These are phyloP conservation scores for Chaetomium strumarium DNA, from an alignment of 2,329 filamentous ascomycete genomes.

Conservation along the genomic window DNA sequence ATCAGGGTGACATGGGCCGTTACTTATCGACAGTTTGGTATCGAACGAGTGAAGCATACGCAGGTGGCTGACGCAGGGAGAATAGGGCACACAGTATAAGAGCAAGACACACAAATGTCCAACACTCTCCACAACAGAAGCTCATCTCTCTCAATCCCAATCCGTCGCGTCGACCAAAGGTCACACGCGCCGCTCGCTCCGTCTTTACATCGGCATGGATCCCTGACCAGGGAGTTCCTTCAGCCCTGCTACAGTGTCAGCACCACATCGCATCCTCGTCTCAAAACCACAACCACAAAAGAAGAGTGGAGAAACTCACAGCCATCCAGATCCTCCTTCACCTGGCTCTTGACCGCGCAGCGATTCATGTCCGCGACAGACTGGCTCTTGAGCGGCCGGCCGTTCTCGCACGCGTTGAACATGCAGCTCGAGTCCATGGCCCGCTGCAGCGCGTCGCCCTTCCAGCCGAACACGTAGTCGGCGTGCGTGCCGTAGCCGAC, in stretches of 20 bases:
- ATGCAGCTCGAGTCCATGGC: constrained; percentile 31
- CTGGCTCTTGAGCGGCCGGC: constrained; percentile 30
- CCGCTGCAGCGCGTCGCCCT: constrained; percentile 30
- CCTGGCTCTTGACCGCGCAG: constrained; percentile 28
- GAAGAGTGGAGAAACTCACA: constrained; percentile 28
- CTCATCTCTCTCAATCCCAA: background rate
- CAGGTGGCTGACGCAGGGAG: too few relatives aligned
- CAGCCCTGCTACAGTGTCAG: constrained; percentile 1
- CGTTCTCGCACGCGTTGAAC: constrained; percentile 31
- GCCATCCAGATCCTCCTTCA: constrained; percentile 30
- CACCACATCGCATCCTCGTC: background rate
- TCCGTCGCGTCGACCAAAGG: background rate
- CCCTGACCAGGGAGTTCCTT: constrained; percentile 4
- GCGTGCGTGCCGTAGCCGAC: constrained; percentile 30
- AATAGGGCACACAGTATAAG: too few relatives aligned
- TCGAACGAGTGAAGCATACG: too few relatives aligned
- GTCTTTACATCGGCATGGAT: background rate
- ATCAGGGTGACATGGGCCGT: too few relatives aligned
- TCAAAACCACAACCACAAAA: too few relatives aligned
- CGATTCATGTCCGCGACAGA: constrained; percentile 29
- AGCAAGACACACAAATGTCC: background rate
- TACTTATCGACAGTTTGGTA: too few relatives aligned
- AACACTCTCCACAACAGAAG: background rate
- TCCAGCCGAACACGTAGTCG: constrained; percentile 33
- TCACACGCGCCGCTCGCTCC: too few relatives aligned